These are phyloP conservation scores for Coprinellus micaceus DNA, from an alignment of 768 basidiomycete species.

Conservation along the genomic window DNA sequence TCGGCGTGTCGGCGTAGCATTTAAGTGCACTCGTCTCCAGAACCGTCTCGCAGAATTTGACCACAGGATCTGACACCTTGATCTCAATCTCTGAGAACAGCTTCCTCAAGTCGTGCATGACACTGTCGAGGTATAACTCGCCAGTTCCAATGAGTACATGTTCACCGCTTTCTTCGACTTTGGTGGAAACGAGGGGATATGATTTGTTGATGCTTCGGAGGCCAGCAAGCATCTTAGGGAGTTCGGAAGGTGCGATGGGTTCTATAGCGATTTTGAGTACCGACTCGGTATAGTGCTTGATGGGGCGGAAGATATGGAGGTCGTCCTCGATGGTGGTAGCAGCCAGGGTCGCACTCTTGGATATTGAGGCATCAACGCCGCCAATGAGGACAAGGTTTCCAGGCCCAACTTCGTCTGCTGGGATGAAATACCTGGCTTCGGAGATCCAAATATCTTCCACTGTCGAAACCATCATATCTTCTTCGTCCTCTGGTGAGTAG, in stretches of 20 bases:
- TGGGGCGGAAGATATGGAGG: slow-evolving; percentile 90
- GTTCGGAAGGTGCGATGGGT: slow-evolving; percentile 93
- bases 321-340: slow-evolving; percentile 74
- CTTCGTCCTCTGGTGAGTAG: slow-evolving; percentile 98
- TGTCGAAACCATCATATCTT: slow-evolving; percentile 86
- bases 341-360: slow-evolving; percentile 90
- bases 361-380: slow-evolving; percentile 91
- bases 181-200: slow-evolving; percentile 90
- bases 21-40: slow-evolving; percentile 96
- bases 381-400: slow-evolving; percentile 92
- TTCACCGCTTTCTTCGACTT: slow-evolving; percentile 98
- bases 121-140: slow-evolving; percentile 93
- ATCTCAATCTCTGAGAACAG: slow-evolving; percentile 98
- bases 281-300: slow-evolving; percentile 95
- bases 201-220: slow-evolving; percentile 96
- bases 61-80: slow-evolving; percentile 98
- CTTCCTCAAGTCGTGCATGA: slow-evolving; percentile 91
- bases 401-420: slow-evolving; percentile 81
- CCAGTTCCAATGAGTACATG: slow-evolving; percentile 97
- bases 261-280: slow-evolving; percentile 98
- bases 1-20: slow-evolving; percentile 98
- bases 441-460: slow-evolving; percentile 89
- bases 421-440: slow-evolving; percentile 92
- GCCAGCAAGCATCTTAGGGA: slow-evolving; percentile 98
- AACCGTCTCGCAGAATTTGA: slow-evolving; percentile 97